Evolutionary conservation across 768 basidiomycete genomes (phyloP).

Genomic region (Antrodiella citrinella): DNA sequence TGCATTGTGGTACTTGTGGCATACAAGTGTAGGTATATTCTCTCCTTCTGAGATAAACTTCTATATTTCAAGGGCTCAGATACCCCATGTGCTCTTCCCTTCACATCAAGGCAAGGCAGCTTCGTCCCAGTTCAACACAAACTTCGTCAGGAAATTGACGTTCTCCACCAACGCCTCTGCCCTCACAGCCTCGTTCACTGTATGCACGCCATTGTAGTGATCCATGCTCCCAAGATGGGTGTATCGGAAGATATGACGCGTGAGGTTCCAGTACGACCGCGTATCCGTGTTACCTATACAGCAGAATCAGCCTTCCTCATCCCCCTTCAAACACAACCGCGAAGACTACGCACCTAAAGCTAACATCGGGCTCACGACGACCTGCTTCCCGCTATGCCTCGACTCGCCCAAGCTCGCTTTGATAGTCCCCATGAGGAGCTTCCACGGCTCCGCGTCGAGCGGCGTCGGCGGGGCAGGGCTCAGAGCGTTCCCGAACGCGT

Average conservation of each 20-base stretch:
- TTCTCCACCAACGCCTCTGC: slow-evolving; percentile 31
- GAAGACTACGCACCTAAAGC: slow-evolving; percentile 29
- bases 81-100: too few species aligned
- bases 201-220: slow-evolving; percentile 20
- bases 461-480: slow-evolving; percentile 38
- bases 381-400: slow-evolving; percentile 10
- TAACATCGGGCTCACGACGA: slow-evolving; percentile 32
- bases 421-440: slow-evolving; percentile 36
- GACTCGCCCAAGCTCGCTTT: slow-evolving; percentile 29
- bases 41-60: too few species aligned
- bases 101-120: too few species aligned
- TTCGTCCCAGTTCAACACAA: slow-evolving; percentile 40
- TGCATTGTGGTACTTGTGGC: too few species aligned
- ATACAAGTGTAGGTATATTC: too few species aligned
- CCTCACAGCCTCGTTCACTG: slow-evolving; percentile 25
- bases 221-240: slow-evolving; percentile 18
- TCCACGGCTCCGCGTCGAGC: slow-evolving; percentile 25
- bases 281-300: slow-evolving; percentile 26
- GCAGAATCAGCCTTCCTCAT: background rate
- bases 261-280: slow-evolving; percentile 36
- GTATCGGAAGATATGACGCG: slow-evolving; percentile 40
- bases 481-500: slow-evolving; percentile 27
- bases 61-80: too few species aligned
- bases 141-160: slow-evolving; percentile 35
- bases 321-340: slow-evolving; percentile 10